Percentiles rank a stretch among this genome's conserved stretches.
phyloP scores from a whole-genome alignment of 768 basidiomycete species.

The Collybia mongolica region DNA sequence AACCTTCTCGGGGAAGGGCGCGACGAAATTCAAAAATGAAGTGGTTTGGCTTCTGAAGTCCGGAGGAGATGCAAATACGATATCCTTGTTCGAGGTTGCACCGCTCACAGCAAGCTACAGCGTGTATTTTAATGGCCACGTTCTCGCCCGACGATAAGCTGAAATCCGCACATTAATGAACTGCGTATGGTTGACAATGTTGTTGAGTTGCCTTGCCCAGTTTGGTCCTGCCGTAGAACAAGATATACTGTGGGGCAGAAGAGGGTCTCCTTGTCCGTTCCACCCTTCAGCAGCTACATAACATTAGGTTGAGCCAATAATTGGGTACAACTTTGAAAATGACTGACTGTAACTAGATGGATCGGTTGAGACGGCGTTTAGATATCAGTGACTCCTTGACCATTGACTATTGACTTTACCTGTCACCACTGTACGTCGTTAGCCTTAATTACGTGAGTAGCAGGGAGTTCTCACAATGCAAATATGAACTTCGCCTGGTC shows the following conservation, averaged over 20 bases:
- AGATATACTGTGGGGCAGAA: slow-evolving; percentile 8
- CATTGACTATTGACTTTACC: slow-evolving; percentile 1
- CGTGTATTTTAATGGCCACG: too few species aligned
- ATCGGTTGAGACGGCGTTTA: neutral
- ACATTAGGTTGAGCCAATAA: too few species aligned
- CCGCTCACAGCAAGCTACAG: slow-evolving; percentile 19
- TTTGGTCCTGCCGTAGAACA: slow-evolving; percentile 21
- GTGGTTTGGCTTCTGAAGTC: slow-evolving; percentile 20
- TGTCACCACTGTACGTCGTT: slow-evolving; percentile 11
- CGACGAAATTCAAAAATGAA: slow-evolving; percentile 15
- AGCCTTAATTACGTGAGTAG: neutral
- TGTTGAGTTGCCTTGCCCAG: slow-evolving; percentile 18
- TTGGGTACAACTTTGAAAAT: neutral
- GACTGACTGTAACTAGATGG: slow-evolving; percentile 9
- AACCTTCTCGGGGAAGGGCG: slow-evolving; percentile 15
- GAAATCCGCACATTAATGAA: slow-evolving; percentile 13
- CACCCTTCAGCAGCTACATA: slow-evolving; percentile 18
- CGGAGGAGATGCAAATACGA: slow-evolving; percentile 17
- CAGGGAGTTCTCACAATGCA: slow-evolving; percentile 10
- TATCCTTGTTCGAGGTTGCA: slow-evolving; percentile 14
- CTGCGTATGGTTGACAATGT: slow-evolving; percentile 10
- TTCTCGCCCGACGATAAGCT: too few species aligned
- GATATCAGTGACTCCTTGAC: neutral
- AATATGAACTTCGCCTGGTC: slow-evolving; percentile 12
- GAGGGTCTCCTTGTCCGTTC: slow-evolving; percentile 16